Evolutionary conservation across 495 filamentous ascomycete genomes (phyloP), one percentile per base, ranked within the genome.

Genomic region (Rusavskia elegans): DNA sequence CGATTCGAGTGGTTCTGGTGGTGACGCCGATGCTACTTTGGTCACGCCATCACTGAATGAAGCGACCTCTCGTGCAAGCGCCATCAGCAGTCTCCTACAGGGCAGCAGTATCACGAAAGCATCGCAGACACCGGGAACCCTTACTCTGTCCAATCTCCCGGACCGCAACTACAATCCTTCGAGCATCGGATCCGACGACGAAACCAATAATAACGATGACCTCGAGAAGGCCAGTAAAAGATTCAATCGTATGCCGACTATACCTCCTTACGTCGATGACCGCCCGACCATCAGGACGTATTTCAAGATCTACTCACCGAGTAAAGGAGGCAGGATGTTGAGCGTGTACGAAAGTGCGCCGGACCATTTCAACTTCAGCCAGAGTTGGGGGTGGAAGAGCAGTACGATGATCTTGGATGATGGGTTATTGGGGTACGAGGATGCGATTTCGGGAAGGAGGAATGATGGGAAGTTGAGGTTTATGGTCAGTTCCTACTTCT

Each of bases 351-450:
- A 77, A 51, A 71, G 66, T 51, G 73, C 75, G 16, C 77, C 77
- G 16, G 77, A 80, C 59, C 64, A 65, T 44, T 80, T 80, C 61
- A 80, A 80, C 61, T 80, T 80, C 60, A 75, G 72, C 46, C 77
- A 80, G 64, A 77, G 73, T 56, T 80, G 77, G 77, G 76, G 76
- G 0, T 80, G 76, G 76, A 80, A 79, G 64, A 79, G 76, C 45
- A 73, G 69, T 54, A 76, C 70, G 50, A 61, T 80, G 56, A 75
- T 78, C 45, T 57, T 78, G 49, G 76, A 79, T 55, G 76, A 79
- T 41, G 72, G 66, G 29, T 50, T 70, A 23, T 57, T 60, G 29
- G 65, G 68, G 10, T 60, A 66, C 42, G 63, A 62, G 37, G 68
- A 65, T 19, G 48, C 36, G 13, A 45, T n/a, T 19, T 36, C 51